A percentile compares a stretch with the other conserved stretches of the same genome.
These are phyloP conservation scores for Pyrenochaeta sp. DNA, from an alignment of 2,329 filamentous ascomycete species.

Conservation along the genomic window DNA sequence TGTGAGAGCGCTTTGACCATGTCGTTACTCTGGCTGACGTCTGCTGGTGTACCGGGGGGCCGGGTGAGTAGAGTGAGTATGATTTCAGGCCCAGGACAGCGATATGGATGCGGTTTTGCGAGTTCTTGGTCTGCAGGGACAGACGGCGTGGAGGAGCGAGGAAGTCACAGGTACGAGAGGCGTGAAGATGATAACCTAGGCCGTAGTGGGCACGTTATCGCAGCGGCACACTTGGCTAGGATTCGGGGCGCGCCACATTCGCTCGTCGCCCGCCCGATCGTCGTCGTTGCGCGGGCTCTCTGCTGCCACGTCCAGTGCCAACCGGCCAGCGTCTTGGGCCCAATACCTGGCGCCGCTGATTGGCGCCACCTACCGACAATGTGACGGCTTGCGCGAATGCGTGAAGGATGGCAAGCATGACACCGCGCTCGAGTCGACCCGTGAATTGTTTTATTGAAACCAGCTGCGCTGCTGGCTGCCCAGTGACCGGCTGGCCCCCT, in stretches of 20 bases:
- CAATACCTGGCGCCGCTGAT: slow-evolving; percentile 12
- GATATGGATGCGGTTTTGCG: slow-evolving; percentile 6
- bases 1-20: slow-evolving; percentile 44
- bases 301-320: slow-evolving; percentile 24
- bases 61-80: slow-evolving; percentile 28
- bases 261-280: slow-evolving; percentile 19
- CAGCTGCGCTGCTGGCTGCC: slow-evolving; percentile 4
- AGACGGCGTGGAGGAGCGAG: slow-evolving; percentile 17
- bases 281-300: slow-evolving; percentile 23
- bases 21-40: slow-evolving; percentile 35
- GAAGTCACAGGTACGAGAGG: slow-evolving; percentile 12
- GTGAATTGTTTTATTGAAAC: slow-evolving; percentile 2
- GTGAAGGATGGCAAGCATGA: slow-evolving; percentile 1
- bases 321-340: slow-evolving; percentile 15
- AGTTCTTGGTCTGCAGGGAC: background rate
- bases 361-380: slow-evolving; percentile 12
- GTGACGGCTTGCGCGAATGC: slow-evolving; percentile 4
- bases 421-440: slow-evolving; percentile 2
- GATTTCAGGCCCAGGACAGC: slow-evolving; percentile 17
- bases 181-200: slow-evolving; percentile 16
- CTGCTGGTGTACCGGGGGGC: slow-evolving; percentile 37
- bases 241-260: slow-evolving; percentile 20
- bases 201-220: slow-evolving; percentile 34
- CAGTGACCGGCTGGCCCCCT: slow-evolving; percentile 6
- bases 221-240: slow-evolving; percentile 24